Evolutionary conservation across 306 rosid species (phyloP).

Genomic region (Castanea sativa): DNA sequence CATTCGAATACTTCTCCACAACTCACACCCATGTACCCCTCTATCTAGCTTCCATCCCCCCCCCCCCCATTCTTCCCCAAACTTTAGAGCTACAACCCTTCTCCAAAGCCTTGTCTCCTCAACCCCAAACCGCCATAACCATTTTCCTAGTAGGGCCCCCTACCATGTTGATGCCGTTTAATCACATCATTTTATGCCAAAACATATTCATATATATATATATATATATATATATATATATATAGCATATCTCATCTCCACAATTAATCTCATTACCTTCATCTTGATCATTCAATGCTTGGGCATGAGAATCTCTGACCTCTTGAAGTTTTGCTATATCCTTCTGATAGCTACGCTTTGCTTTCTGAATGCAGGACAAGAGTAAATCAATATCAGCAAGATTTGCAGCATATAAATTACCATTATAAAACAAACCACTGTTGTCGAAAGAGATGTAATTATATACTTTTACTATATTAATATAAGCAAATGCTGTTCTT

Average conservation of each 20-base stretch:
- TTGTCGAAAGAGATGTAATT: background rate
- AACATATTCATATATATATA: background rate
- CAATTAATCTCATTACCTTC: conserved; percentile 55
- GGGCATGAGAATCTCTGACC: conserved; percentile 54
- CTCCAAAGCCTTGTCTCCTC: no score
- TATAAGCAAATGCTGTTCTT: background rate
- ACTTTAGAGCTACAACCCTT: no score
- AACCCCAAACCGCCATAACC: no score
- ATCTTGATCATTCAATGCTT: conserved; percentile 52
- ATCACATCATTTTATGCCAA: conserved; percentile 2
- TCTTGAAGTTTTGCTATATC: conserved; percentile 68
- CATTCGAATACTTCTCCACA: no score
- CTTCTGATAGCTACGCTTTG: conserved; percentile 86
- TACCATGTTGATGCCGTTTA: conserved; percentile 1
- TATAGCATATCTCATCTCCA: background rate
- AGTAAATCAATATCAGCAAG: background rate
- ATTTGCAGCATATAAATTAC: background rate
- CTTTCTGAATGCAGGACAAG: conserved; percentile 61
- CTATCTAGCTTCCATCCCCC: no score
- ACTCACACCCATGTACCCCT: no score
- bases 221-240: background rate
- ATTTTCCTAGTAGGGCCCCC: background rate
- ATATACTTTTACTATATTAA: background rate
- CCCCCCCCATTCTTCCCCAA: no score
- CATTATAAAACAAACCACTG: background rate